Evolutionary conservation across 371 early-diverging fungal genomes (phyloP).

Genomic region (Mortierella sp.): DNA sequence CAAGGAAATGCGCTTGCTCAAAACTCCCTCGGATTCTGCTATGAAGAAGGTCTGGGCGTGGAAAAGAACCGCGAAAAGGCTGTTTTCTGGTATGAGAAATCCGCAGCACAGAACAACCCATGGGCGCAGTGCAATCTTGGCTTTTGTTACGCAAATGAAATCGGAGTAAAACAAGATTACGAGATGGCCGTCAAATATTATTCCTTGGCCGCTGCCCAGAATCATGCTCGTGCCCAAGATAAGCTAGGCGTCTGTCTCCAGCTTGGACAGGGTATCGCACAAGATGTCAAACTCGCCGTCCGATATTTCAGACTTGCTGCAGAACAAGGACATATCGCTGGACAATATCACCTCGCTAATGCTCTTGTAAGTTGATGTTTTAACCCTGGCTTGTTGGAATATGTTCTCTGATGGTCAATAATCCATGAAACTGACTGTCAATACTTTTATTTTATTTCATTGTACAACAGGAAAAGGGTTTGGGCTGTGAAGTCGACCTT

Average conservation of each 20-base stretch:
- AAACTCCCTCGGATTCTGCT: constrained; percentile 91
- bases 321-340: constrained; percentile 71
- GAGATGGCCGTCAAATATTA: constrained; percentile 82
- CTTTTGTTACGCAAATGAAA: constrained; percentile 88
- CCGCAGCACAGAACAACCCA: constrained; percentile 85
- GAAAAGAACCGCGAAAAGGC: constrained; percentile 76
- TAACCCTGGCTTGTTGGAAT: constrained; percentile 13
- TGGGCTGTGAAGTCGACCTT: constrained; percentile 70
- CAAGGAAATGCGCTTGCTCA: constrained; percentile 84
- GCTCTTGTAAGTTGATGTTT: constrained; percentile 40
- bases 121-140: constrained; percentile 93
- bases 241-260: constrained; percentile 86
- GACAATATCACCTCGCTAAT: constrained; percentile 74
- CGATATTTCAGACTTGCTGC: constrained; percentile 73
- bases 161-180: constrained; percentile 73
- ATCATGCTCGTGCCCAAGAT: constrained; percentile 81
- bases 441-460: neutral
- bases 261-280: constrained; percentile 75
- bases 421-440: neutral
- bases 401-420: constrained; percentile 4
- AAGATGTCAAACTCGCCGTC: constrained; percentile 68
- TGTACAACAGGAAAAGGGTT: constrained; percentile 69
- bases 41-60: constrained; percentile 87
- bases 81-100: constrained; percentile 82
- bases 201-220: constrained; percentile 71